Conservation (phyloP, 495 filamentous ascomycete species). For the Pyrenopolyporus hunteri region DNA sequence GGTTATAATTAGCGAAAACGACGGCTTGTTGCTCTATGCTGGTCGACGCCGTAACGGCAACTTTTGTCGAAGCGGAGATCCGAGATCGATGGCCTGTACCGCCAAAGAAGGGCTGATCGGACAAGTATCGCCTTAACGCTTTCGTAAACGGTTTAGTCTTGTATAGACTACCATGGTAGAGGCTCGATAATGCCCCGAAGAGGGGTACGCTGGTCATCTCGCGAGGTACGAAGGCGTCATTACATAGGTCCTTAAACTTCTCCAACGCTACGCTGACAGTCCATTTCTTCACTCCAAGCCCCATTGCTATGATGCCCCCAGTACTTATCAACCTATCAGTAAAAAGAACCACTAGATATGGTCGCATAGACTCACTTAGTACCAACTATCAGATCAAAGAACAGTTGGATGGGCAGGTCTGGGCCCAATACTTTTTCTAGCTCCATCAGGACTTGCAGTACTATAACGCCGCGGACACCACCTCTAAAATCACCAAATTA, state of each 20-base stretch:
- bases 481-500: conserved; percentile 41
- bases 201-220: conserved; percentile 44
- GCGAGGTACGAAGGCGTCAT: conserved; percentile 52
- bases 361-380: conserved; percentile 50
- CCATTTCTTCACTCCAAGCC: conserved; percentile 57
- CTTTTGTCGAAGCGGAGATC: conserved; percentile 44
- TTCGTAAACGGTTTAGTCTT: conserved; percentile 48
- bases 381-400: conserved; percentile 61
- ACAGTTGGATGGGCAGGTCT: conserved; percentile 47
- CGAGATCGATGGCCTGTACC: conserved; percentile 36
- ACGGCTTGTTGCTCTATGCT: conserved; percentile 46
- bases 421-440: conserved; percentile 51
- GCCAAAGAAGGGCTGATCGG: conserved; percentile 47
- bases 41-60: conserved; percentile 56
- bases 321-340: conserved; percentile 45
- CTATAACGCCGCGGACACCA: conserved; percentile 56
- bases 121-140: conserved; percentile 43
- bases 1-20: conserved; percentile 61
- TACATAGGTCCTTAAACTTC: conserved; percentile 51
- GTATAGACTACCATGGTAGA: conserved; percentile 51
- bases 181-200: conserved; percentile 42
- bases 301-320: conserved; percentile 63
- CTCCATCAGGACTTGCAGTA: conserved; percentile 51
- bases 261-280: conserved; percentile 49
- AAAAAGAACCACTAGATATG: background rate